Conservation (phyloP, 148 eudicot species). For the Rhododendron ovatum region DNA sequence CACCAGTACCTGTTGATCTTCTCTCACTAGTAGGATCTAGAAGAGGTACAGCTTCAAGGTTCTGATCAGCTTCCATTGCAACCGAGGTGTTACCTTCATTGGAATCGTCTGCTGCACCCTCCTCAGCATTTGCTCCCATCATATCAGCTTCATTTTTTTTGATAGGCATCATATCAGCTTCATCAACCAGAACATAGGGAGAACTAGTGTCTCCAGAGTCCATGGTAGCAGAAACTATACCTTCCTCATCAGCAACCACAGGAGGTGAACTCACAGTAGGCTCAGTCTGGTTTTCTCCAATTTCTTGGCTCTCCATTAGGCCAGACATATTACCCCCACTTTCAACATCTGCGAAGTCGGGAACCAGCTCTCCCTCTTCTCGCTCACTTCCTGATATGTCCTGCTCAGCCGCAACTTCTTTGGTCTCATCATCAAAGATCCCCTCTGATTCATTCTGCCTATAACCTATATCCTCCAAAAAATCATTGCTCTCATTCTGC, state of each 20-base stretch:
- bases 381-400: conserved; percentile 41
- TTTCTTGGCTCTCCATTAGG: conserved; percentile 33
- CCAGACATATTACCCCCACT: conserved; percentile 34
- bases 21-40: conserved; percentile 19
- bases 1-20: conserved; percentile 16
- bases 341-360: conserved; percentile 45
- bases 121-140: conserved; percentile 32
- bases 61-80: conserved; percentile 41
- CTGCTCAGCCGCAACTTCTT: conserved; percentile 32
- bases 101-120: conserved; percentile 25
- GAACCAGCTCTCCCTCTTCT: conserved; percentile 75
- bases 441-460: conserved; percentile 36
- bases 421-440: conserved; percentile 32
- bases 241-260: conserved; percentile 24
- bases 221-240: conserved; percentile 9
- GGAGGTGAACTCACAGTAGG: conserved; percentile 39
- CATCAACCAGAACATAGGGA: conserved; percentile 41
- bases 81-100: conserved; percentile 34
- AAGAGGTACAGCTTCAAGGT: conserved; percentile 21
- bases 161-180: conserved; percentile 15
- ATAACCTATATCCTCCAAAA: conserved; percentile 36
- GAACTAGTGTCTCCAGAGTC: conserved; percentile 38
- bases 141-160: conserved; percentile 41
- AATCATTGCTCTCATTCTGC: conserved; percentile 33
- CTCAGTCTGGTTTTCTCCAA: conserved; percentile 36